Percentiles rank a stretch among this genome's conserved stretches.
Evolutionary conservation across 192 early-diverging fungal genomes (phyloP).

Genomic region (Glomus cerebriforme): DNA sequence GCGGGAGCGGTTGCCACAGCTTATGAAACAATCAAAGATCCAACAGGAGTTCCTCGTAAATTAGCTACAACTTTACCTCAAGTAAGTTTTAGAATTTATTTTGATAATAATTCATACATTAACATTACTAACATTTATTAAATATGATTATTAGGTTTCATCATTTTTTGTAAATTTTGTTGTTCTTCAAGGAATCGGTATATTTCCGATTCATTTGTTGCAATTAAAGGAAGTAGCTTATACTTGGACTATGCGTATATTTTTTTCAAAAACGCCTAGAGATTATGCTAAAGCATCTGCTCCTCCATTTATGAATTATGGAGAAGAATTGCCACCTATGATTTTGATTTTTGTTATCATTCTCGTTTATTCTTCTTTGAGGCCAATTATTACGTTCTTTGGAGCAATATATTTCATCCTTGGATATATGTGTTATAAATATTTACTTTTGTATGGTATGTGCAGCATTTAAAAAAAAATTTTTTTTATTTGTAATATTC

Average conservation of each 20-base stretch:
- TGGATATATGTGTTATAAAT: conserved; percentile 71
- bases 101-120: background rate
- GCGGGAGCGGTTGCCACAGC: conserved; percentile 67
- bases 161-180: conserved; percentile 81
- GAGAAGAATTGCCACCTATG: conserved; percentile 67
- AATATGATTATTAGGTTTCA: conserved; percentile 46
- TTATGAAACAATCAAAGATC: conserved; percentile 63
- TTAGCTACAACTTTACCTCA: conserved; percentile 68
- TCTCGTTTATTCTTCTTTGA: conserved; percentile 74
- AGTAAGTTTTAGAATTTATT: conserved; percentile 30
- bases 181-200: conserved; percentile 70
- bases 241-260: conserved; percentile 53
- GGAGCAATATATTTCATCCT: conserved; percentile 67
- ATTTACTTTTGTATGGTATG: conserved; percentile 70
- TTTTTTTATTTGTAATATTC: background rate
- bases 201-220: conserved; percentile 69
- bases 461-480: background rate
- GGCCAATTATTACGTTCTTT: conserved; percentile 69
- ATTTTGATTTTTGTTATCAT: conserved; percentile 72
- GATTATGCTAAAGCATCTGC: conserved; percentile 74
- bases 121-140: background rate
- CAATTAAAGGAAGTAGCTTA: conserved; percentile 63
- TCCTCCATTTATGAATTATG: conserved; percentile 71
- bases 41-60: conserved; percentile 59
- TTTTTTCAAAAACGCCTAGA: conserved; percentile 76